phyloP scores from a whole-genome alignment of 1,284 basidiomycete genomes.

The Inonotus obliquus region DNA sequence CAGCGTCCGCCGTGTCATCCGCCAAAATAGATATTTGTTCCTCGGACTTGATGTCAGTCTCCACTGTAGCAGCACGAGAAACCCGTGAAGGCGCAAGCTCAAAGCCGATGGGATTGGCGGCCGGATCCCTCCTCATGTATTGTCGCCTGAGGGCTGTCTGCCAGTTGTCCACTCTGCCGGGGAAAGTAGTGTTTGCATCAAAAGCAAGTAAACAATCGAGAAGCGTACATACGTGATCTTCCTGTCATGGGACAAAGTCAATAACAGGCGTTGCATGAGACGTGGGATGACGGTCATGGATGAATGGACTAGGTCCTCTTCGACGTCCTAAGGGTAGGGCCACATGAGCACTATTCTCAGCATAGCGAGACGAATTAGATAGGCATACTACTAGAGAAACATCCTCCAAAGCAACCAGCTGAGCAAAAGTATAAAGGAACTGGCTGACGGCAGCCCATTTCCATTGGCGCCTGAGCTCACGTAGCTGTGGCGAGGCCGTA shows the following conservation, averaged over 20 bases:
- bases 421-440: conserved; percentile 74
- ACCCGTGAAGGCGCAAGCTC: conserved; percentile 34
- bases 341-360: not conserved
- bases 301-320: conserved; percentile 63
- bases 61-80: conserved; percentile 25
- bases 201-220: conserved; percentile 18
- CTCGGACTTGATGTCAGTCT: conserved; percentile 25
- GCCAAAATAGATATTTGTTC: conserved; percentile 14
- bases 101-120: conserved; percentile 64
- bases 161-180: conserved; percentile 65
- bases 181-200: conserved; percentile 14
- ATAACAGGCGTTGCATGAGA: conserved; percentile 67
- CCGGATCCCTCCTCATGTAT: conserved; percentile 62
- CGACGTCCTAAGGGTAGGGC: conserved; percentile 53
- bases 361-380: conserved; percentile 15
- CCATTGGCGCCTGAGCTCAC: conserved; percentile 56
- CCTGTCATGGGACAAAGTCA: conserved; percentile 72
- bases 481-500: conserved; percentile 14
- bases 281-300: conserved; percentile 60
- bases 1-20: not conserved
- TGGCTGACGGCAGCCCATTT: conserved; percentile 83
- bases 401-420: conserved; percentile 60
- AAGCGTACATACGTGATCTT: conserved; percentile 59
- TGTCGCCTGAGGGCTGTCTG: conserved; percentile 67
- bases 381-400: conserved; percentile 55